Evolutionary conservation across 495 filamentous ascomycete genomes (phyloP), one percentile per base, ranked within the genome.

Genomic region (Penicillium paradoxum): DNA sequence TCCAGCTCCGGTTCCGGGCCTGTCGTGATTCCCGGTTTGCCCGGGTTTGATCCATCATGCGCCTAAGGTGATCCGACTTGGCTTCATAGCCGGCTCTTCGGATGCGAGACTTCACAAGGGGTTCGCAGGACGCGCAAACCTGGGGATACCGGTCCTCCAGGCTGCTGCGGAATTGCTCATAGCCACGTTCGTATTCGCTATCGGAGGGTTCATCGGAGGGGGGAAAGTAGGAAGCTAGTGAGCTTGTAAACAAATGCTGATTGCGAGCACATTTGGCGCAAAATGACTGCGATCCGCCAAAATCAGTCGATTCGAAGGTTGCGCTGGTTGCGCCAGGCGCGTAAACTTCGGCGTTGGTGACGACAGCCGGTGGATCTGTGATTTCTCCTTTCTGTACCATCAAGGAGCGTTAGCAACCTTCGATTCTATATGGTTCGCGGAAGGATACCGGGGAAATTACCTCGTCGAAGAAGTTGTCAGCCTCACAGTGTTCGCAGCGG

Each of bases 101-200:
- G 19, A 96, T 83, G 52, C 82, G 79, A 49, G 76, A 65, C 36
- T 77, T 76, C 17, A 89, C 89, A 29, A 66, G 74, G 6, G 84
- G 83, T 53, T 86, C 83, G 65, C 91, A 96, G 15, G 80, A 72
- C 45, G 77, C 80, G 73, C 91, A 96, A 25, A 95, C 82, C 60
- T 91, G 89, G 10, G 91, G 91, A 67, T 93, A 95, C 43, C 81
- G 77, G 53, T 83, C 73, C 68, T 95, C 89, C 34, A 93, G 73
- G 30, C 79, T 73, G 45, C 70, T 72, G 43, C 80, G 80, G 59
- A 84, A 91, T 25, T 72, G 70, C 42, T 79, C 79, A 57, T 83
- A 83, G 36, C 78, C 73, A 42, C 63, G 65, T 53, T 80, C 80
- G 53, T 76, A 83, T 25, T 79, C 74, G 34, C 74, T 66, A 61